Evolutionary conservation across 768 basidiomycete genomes (phyloP), one percentile per base, ranked within the genome.

Genomic region (Termitomyces sp.): DNA sequence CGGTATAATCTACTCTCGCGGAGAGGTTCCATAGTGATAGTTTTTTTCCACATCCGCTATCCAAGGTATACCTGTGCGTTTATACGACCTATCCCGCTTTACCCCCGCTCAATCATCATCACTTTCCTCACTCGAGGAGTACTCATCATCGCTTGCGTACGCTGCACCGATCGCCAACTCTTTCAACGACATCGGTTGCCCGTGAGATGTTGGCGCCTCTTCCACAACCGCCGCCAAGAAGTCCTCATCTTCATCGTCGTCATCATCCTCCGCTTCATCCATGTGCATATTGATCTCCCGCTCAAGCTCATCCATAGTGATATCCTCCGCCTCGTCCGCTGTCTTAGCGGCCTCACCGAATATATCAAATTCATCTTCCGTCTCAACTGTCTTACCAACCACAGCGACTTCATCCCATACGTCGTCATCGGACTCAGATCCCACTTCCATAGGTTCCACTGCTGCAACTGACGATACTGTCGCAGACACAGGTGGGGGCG

Each of bases 161-260:
- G 78, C 74, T 40, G 64, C 74, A 31, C 48, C 63, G 4, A 5
- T 56, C 43, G 62, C 70, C 56, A 69, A 49, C 60, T 67, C 60
- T 46, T 62, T 60, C 57, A 63, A 25, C 10, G 67, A 65, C 51
- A 67, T 56, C 31, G 67, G 67, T 40, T 49, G 51, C 12, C 67
- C 67, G 31, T 60, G 61, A 17, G 56, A 40, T 6, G 57, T 15
- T 3, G 63, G 59, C 32, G 56, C 67, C 34, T 66, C 57, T 45
- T 65, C 63, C 62, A 79, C 71, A 29, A 72, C 81, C 60, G 71
- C 74, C n/a, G 74, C 77, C 46, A 82, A 71, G 61, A 81, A 81
- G 65, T 85, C 83, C n/a, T 82, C 83, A n/a, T 81, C 81, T 25
- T 82, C 83, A 11, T 81, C 82, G 25, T 74, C 71, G 31, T 77